A percentile compares a stretch with the other conserved stretches of the same genome.
These are phyloP conservation scores for Cyberlindnera mycetangii DNA, from an alignment of 805 yeast genomes.

Conservation along the genomic window DNA sequence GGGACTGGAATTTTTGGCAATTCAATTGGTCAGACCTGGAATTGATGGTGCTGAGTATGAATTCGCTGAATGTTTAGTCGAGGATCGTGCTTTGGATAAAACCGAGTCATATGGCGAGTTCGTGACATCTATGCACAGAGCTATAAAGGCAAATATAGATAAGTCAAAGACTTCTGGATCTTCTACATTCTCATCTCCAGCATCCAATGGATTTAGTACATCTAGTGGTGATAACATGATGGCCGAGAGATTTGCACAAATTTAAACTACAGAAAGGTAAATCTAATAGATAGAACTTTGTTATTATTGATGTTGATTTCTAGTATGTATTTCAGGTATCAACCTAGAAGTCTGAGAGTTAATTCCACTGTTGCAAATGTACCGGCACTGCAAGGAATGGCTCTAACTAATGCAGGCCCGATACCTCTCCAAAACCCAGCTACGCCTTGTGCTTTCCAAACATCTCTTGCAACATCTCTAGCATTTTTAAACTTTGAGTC, in stretches of 20 bases:
- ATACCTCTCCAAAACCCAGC: constrained; percentile 63
- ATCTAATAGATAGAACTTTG: neutral
- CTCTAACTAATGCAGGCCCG: constrained; percentile 56
- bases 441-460: constrained; percentile 38
- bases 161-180: constrained; percentile 32
- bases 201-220: neutral
- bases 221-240: constrained; percentile 24
- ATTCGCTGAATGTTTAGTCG: constrained; percentile 60
- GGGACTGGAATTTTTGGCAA: constrained; percentile 39
- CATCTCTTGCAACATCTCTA: constrained; percentile 33
- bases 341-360: constrained; percentile 44
- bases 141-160: constrained; percentile 50
- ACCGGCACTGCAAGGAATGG: constrained; percentile 67
- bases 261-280: constrained; percentile 2
- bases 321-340: neutral
- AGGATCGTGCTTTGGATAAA: constrained; percentile 61
- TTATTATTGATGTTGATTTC: neutral
- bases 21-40: constrained; percentile 63
- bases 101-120: constrained; percentile 63
- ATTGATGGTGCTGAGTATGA: constrained; percentile 47
- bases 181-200: neutral
- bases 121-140: constrained; percentile 63
- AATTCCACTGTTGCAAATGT: constrained; percentile 76
- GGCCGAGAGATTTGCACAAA: constrained; percentile 21
- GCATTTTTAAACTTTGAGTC: constrained; percentile 42